These are phyloP conservation scores for Linnemannia exigua DNA, from an alignment of 192 early-diverging fungal genomes.

Conservation along the genomic window DNA sequence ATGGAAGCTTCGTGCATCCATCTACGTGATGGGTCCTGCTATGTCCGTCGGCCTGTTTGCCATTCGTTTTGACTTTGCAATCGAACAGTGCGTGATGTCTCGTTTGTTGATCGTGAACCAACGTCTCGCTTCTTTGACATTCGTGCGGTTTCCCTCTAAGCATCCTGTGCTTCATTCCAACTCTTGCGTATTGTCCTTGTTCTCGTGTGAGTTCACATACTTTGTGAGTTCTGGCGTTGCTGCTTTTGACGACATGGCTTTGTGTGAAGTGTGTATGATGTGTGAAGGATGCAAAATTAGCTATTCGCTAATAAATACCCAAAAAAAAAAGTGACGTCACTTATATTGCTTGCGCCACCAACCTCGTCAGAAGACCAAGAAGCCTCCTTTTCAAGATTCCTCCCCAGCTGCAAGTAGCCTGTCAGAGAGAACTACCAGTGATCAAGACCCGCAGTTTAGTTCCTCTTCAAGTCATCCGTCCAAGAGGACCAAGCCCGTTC, in stretches of 20 bases:
- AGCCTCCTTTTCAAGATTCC: too few species aligned
- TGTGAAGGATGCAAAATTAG: neutral
- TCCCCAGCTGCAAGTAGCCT: too few species aligned
- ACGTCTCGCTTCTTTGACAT: neutral
- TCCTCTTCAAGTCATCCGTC: too few species aligned
- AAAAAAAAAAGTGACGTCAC: constrained; percentile 8
- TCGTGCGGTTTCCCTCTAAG: neutral
- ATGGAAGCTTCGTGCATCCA: too few species aligned
- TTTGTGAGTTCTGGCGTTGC: constrained; percentile 39
- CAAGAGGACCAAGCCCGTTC: too few species aligned
- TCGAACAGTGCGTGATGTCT: neutral
- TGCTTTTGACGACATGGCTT: constrained; percentile 32
- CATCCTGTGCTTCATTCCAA: neutral
- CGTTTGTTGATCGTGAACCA: neutral
- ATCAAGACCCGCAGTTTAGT: too few species aligned
- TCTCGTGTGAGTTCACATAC: neutral
- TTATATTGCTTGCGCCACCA: neutral
- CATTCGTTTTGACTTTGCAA: neutral
- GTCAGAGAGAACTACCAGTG: too few species aligned
- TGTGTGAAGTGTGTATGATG: neutral
- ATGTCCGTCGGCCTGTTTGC: neutral
- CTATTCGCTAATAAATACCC: neutral
- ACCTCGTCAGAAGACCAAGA: too few species aligned
- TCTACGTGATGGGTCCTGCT: too few species aligned
- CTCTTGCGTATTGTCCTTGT: neutral